Percentiles rank a stretch among this genome's conserved stretches.
Evolutionary conservation across 306 rosid species (phyloP).

Genomic region (Inga oerstediana): DNA sequence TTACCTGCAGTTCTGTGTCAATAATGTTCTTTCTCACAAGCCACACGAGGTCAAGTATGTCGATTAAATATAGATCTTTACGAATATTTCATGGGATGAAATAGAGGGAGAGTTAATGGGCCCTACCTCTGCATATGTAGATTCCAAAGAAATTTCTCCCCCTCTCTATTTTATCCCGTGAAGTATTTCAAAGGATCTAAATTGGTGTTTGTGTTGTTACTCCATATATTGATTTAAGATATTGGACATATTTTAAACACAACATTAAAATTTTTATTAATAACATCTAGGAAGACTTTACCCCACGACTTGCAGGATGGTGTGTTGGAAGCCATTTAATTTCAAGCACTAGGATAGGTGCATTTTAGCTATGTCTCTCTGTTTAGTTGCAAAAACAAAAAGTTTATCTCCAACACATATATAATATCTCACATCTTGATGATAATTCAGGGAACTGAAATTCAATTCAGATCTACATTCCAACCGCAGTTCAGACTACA

Average conservation of each 20-base stretch:
- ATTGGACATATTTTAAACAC: constrained; percentile 20
- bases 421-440: constrained; percentile 19
- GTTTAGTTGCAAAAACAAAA: background rate
- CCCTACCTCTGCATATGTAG: background rate
- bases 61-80: background rate
- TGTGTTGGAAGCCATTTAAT: constrained; percentile 74
- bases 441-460: background rate
- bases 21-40: constrained; percentile 56
- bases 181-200: background rate
- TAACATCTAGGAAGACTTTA: constrained; percentile 58
- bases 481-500: too few relatives aligned
- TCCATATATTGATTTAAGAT: background rate
- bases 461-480: too few relatives aligned
- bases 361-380: constrained; percentile 19
- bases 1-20: constrained; percentile 45
- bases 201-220: background rate
- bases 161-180: background rate
- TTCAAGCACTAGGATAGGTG: constrained; percentile 95
- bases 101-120: background rate
- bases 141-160: background rate
- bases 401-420: background rate
- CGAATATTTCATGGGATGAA: background rate
- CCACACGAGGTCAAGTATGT: constrained; percentile 73
- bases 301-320: constrained; percentile 72
- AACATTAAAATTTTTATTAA: constrained; percentile 13